Percentiles rank a stretch among this genome's conserved stretches.
Conservation (phyloP, 768 basidiomycete species). For the Rhizopogon sp. region DNA sequence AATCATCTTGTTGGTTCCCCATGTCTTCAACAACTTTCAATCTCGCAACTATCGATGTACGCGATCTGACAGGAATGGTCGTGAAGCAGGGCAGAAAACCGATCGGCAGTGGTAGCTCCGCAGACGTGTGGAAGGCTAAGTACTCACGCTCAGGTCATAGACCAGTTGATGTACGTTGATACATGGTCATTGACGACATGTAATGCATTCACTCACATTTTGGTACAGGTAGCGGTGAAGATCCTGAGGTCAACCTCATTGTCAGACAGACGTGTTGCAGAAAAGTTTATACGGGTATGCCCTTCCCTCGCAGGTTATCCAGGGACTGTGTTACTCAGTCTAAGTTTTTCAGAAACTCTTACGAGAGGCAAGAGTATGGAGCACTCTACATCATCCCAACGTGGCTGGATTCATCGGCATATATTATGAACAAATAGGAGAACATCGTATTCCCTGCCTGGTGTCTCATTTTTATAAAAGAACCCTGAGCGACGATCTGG, state of each 20-base stretch:
- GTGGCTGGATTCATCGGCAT: conserved; percentile 21
- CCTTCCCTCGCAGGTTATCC: not conserved
- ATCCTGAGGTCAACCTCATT: not conserved
- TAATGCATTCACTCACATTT: not conserved
- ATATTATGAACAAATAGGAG: conserved; percentile 11
- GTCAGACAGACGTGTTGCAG: not conserved
- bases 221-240: not conserved
- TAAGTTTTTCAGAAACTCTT: conserved; percentile 17
- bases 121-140: not conserved
- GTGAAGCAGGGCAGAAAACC: not conserved
- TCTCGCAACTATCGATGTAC: not conserved
- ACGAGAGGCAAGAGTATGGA: conserved; percentile 24
- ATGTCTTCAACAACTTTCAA: not conserved
- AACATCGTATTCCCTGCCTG: conserved; percentile 13
- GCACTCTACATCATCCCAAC: conserved; percentile 15
- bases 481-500: conserved; percentile 15
- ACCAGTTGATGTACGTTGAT: not conserved
- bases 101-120: not conserved
- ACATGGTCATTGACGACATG: not conserved
- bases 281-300: not conserved
- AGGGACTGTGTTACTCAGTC: not conserved
- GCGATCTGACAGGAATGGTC: not conserved
- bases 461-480: conserved; percentile 24
- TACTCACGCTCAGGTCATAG: not conserved
- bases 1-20: not conserved